Percentiles rank a stretch among this genome's conserved stretches.
phyloP scores from a whole-genome alignment of 2,329 filamentous ascomycete genomes.

The Ascosphaera apis region DNA sequence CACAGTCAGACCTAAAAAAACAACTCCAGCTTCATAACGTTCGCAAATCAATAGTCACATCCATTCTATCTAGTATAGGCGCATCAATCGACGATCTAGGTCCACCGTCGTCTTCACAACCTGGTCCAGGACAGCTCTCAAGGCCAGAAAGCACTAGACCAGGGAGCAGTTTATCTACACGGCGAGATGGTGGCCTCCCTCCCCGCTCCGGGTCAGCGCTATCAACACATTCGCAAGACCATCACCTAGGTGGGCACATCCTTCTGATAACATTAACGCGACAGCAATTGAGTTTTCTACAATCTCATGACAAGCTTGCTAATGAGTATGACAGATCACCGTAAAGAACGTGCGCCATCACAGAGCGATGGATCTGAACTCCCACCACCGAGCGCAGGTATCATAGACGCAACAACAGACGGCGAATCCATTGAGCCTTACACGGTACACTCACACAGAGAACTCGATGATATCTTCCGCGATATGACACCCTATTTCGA shows the following conservation, averaged over 20 bases:
- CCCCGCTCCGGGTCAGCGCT: slow-evolving; percentile 10
- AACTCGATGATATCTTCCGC: slow-evolving; percentile 69
- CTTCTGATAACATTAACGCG: slow-evolving; percentile 1
- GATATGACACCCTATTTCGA: slow-evolving; percentile 68
- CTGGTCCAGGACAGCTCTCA: slow-evolving; percentile 1
- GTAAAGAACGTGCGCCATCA: neutral
- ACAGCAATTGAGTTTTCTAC: slow-evolving; percentile 4
- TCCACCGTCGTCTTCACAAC: slow-evolving; percentile 6
- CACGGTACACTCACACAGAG: slow-evolving; percentile 62
- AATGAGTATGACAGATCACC: neutral
- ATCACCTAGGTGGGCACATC: neutral
- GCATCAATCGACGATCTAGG: slow-evolving; percentile 9
- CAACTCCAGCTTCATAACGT: slow-evolving; percentile 70
- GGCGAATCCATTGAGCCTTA: slow-evolving; percentile 52
- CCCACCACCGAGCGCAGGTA: no score
- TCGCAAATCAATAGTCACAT: slow-evolving; percentile 60
- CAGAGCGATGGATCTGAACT: neutral
- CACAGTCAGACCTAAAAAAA: slow-evolving; percentile 71
- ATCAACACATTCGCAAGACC: slow-evolving; percentile 4
- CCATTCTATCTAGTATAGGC: slow-evolving; percentile 53
- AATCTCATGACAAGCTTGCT: neutral
- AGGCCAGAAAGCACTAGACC: slow-evolving; percentile 8
- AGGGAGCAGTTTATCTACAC: slow-evolving; percentile 9
- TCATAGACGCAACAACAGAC: slow-evolving; percentile 33
- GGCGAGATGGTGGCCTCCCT: slow-evolving; percentile 5